A percentile compares a stretch with the other conserved stretches of the same genome.
These are phyloP conservation scores for Tricholoma matsutake DNA, from an alignment of 768 basidiomycete species.

Conservation along the genomic window DNA sequence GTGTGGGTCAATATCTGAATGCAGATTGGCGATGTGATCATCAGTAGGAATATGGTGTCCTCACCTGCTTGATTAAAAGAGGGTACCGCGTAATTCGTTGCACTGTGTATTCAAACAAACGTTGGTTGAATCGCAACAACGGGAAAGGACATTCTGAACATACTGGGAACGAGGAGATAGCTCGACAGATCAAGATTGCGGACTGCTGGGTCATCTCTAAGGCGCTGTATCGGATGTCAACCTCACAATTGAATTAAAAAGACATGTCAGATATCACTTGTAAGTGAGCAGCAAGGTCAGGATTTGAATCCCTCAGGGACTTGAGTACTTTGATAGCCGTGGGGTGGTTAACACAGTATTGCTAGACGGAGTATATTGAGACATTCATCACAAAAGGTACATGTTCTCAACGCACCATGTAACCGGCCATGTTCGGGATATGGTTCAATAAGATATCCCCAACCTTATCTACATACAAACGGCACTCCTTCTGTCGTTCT, in stretches of 20 bases:
- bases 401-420: conserved; percentile 56
- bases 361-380: conserved; percentile 36
- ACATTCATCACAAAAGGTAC: neutral
- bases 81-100: conserved; percentile 96
- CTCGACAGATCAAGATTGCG: conserved; percentile 87
- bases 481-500: conserved; percentile 84
- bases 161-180: conserved; percentile 89
- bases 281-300: conserved; percentile 60
- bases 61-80: conserved; percentile 75
- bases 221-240: conserved; percentile 38
- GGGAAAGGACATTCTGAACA: conserved; percentile 21
- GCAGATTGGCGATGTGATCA: conserved; percentile 1
- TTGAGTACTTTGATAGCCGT: conserved; percentile 76
- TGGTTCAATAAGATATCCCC: conserved; percentile 80
- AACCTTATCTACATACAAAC: conserved; percentile 87
- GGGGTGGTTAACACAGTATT: conserved; percentile 88
- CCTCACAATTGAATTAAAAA: neutral
- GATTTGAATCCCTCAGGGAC: conserved; percentile 64
- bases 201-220: conserved; percentile 74
- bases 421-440: conserved; percentile 74
- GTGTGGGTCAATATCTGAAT: conserved; percentile 76
- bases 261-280: conserved; percentile 46
- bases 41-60: neutral
- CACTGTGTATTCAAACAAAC: conserved; percentile 47
- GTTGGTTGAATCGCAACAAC: neutral